Evolutionary conservation across 768 basidiomycete genomes (phyloP).

Genomic region (Tephrocybe sp.): DNA sequence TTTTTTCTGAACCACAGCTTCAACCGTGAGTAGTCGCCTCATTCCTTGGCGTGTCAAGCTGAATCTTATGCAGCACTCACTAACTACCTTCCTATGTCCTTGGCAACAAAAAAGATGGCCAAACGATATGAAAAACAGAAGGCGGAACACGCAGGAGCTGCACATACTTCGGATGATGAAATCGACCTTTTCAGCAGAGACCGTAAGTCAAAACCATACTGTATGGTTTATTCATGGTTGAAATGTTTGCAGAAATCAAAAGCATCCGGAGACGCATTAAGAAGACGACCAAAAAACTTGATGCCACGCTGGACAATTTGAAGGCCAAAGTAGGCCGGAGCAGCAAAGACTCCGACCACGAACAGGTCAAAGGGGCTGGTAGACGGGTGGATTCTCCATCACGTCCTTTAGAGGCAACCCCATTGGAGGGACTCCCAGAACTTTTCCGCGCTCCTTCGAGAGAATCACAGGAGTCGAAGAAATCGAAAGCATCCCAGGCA

Average conservation of each 20-base stretch:
- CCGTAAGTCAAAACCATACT: constrained; percentile 22
- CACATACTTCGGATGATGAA: constrained; percentile 22
- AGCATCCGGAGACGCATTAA: constrained; percentile 28
- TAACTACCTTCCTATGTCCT: constrained; percentile 56
- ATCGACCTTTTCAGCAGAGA: constrained; percentile 36
- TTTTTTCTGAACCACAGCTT: constrained; percentile 36
- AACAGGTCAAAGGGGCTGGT: neutral
- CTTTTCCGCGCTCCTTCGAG: constrained; percentile 6
- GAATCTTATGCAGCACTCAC: constrained; percentile 40
- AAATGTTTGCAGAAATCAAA: constrained; percentile 26
- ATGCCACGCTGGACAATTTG: constrained; percentile 28
- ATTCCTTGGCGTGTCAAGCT: neutral
- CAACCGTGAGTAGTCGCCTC: constrained; percentile 31
- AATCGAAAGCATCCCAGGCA: constrained; percentile 15
- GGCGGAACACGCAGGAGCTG: constrained; percentile 20
- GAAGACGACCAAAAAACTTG: constrained; percentile 22
- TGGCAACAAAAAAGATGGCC: constrained; percentile 56
- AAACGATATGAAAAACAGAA: constrained; percentile 37
- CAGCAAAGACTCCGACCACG: constrained; percentile 9
- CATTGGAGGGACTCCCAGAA: constrained; percentile 6
- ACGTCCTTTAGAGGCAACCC: neutral
- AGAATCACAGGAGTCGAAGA: constrained; percentile 9
- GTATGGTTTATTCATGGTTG: neutral
- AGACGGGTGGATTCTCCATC: neutral
- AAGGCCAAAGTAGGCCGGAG: constrained; percentile 27